Evolutionary conservation across 2,329 filamentous ascomycete species (phyloP), one percentile per base, ranked within the genome.

Genomic region (Plenodomus lindquistii): DNA sequence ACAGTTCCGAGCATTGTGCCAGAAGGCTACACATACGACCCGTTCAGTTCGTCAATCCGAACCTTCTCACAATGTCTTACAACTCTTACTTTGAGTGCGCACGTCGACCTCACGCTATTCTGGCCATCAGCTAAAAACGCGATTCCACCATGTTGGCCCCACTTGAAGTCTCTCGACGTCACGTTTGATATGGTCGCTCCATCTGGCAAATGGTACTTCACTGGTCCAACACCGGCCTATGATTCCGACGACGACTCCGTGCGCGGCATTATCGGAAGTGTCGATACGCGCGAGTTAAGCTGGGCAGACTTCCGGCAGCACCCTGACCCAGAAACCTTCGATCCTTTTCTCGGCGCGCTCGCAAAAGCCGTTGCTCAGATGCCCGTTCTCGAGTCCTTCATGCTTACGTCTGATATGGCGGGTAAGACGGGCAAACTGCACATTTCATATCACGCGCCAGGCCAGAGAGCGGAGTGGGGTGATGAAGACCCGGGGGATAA

Each of bases 301-400:
- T 46, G 27, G 7, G 18, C 15, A 1, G 35, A 52, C 24, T 60
- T 50, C 42, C 52, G 57, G 9, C 22, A 50, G 7, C 36, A 48
- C 20, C 52, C 55, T 10, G 50, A 59, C 40, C 42, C 50, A 11
- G 21, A 48, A n/a, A 48, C 42, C 4, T 46, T 60, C 17, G 38
- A 47, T n/a, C 57, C 53, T 13, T 55, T 60, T 37, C 42, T 62
- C 17, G 43, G 42, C 9, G 50, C 47, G 31, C 53, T 62, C 43
- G 51, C 55, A 16, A 60, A 60, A 42, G 59, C 57, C 9, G 44
- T 53, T 27, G 27, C 46, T 5, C 27, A 39, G 2, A 60, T 60
- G 59, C 54, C 46, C 1, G 37, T 51, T 16, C 48, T 54, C 4
- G 39, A 46, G 17, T 42, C 27, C 36, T 48, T 54, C 16, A 46